phyloP scores from a whole-genome alignment of 345 rosid genomes.

The Raphanus raphanistrum region DNA sequence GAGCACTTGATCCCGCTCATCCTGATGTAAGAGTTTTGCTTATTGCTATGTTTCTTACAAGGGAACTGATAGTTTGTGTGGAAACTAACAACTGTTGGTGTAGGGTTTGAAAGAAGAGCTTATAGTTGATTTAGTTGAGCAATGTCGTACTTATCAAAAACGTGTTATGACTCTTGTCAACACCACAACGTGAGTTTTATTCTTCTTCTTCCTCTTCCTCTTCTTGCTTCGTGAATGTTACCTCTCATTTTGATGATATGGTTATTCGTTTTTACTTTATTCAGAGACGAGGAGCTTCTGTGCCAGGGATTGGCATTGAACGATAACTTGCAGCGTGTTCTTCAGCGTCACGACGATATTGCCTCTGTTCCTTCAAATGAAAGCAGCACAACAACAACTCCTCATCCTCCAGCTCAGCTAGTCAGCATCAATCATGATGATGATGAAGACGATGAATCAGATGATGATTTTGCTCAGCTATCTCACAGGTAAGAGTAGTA shows the following conservation, averaged over 20 bases:
- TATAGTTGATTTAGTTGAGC: conserved; percentile 84
- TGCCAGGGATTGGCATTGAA: conserved; percentile 84
- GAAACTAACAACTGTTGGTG: conserved; percentile 23
- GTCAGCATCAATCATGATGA: conserved; percentile 41
- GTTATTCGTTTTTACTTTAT: conserved; percentile 14
- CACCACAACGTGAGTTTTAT: conserved; percentile 55
- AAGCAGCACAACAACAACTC: conserved; percentile 32
- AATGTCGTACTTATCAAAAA: conserved; percentile 79
- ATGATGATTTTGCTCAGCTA: conserved; percentile 76
- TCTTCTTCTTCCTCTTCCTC: not conserved
- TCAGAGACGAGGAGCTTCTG: conserved; percentile 80
- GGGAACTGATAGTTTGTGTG: not conserved
- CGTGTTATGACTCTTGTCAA: conserved; percentile 79
- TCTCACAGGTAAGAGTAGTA: conserved; percentile 62
- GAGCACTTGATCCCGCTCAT: conserved; percentile 64
- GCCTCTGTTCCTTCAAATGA: conserved; percentile 49
- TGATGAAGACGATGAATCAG: conserved; percentile 63
- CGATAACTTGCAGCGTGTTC: conserved; percentile 82
- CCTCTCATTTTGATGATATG: conserved; percentile 8
- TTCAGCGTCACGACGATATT: conserved; percentile 72
- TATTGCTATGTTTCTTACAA: not conserved
- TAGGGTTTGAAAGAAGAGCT: conserved; percentile 87
- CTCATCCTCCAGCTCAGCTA: conserved; percentile 35
- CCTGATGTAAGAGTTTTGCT: conserved; percentile 48
- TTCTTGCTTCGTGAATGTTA: not conserved